These are phyloP conservation scores for Beauveria sp. DNA, from an alignment of 2,329 filamentous ascomycete species.

Conservation along the genomic window DNA sequence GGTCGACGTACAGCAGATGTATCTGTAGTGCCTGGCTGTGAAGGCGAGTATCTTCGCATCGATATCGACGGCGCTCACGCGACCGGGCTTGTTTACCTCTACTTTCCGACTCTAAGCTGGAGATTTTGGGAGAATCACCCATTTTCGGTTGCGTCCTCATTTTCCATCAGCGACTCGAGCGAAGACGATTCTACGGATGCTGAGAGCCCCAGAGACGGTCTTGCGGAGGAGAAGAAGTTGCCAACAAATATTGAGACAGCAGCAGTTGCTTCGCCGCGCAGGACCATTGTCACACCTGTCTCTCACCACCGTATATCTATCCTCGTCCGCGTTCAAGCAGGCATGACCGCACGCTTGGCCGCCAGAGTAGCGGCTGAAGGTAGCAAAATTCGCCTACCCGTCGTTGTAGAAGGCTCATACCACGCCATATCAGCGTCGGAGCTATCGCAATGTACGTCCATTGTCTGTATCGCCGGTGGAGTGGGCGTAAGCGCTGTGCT, in stretches of 20 bases:
- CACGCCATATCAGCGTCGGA: conserved; percentile 16
- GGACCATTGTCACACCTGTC: not conserved
- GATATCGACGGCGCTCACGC: conserved; percentile 19
- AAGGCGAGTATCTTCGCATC: conserved; percentile 25
- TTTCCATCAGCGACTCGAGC: not conserved
- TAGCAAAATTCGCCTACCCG: conserved; percentile 14
- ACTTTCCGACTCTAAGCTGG: conserved; percentile 28
- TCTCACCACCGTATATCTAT: conserved; percentile 15
- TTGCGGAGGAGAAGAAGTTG: not conserved
- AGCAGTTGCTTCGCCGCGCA: not conserved
- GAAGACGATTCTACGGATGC: not conserved
- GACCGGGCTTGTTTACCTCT: conserved; percentile 25
- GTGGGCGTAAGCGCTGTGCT: conserved; percentile 25
- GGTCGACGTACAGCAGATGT: conserved; percentile 19
- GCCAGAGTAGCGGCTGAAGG: conserved; percentile 3
- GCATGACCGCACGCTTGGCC: conserved; percentile 18
- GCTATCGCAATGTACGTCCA: conserved; percentile 18
- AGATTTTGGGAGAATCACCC: conserved; percentile 30
- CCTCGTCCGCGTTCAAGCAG: conserved; percentile 18
- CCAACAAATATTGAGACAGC: not conserved
- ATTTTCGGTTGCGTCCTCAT: conserved; percentile 22
- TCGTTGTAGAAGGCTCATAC: conserved; percentile 23
- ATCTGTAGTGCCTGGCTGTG: conserved; percentile 17
- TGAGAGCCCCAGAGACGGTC: not conserved
- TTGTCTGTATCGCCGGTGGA: conserved; percentile 26